Evolutionary conservation across 2,329 filamentous ascomycete species (phyloP).

Genomic region (Grosmannia serpens): DNA sequence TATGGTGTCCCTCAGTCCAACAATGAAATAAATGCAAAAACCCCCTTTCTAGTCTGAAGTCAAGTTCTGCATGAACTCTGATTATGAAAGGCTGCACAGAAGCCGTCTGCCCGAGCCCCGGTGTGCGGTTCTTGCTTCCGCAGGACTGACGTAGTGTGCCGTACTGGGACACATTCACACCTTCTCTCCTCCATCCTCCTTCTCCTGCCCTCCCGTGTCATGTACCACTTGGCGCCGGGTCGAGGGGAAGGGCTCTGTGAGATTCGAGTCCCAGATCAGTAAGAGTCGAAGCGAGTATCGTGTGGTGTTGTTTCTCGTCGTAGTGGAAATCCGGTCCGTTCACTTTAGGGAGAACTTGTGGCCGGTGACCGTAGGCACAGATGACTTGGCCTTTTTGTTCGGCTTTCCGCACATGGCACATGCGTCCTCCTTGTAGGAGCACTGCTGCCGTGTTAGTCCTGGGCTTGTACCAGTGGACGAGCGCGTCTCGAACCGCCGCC

Average conservation of each 20-base stretch:
- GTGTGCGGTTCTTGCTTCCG: too few species aligned
- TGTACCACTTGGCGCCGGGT: background rate
- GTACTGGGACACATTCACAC: too few species aligned
- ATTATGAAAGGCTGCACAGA: too few species aligned
- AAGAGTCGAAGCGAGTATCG: background rate
- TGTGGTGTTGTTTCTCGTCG: background rate
- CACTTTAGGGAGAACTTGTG: constrained; percentile 54
- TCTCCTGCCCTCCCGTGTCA: background rate
- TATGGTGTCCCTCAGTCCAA: too few species aligned
- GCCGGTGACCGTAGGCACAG: constrained; percentile 42
- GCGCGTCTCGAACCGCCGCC: too few species aligned
- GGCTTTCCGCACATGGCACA: constrained; percentile 55
- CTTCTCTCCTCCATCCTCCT: too few species aligned
- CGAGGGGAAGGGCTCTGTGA: background rate
- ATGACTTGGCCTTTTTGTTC: constrained; percentile 35
- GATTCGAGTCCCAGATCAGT: background rate
- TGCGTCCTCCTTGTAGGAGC: constrained; percentile 50
- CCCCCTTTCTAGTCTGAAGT: too few species aligned
- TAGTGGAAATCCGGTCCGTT: constrained; percentile 10
- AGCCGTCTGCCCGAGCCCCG: too few species aligned
- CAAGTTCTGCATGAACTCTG: too few species aligned
- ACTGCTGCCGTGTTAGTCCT: constrained; percentile 18
- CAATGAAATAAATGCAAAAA: too few species aligned
- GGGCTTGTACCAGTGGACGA: background rate
- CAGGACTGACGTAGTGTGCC: too few species aligned